phyloP scores from a whole-genome alignment of 805 yeast genomes.

The Jamesozyma lodderae region DNA sequence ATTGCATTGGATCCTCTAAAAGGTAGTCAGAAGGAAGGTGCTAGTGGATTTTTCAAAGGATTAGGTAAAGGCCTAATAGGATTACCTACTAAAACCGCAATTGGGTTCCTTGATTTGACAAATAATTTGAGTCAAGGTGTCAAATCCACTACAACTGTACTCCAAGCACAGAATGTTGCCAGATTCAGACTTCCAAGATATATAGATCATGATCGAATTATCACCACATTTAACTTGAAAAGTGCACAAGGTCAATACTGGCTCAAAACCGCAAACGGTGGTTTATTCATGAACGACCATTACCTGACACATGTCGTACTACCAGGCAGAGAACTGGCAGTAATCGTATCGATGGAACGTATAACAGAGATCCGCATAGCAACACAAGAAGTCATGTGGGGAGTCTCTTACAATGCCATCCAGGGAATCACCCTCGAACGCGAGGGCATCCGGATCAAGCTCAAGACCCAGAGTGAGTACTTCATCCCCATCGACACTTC shows the following conservation, averaged over 20 bases:
- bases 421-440: slow-evolving; percentile 66
- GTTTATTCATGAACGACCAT: slow-evolving; percentile 57
- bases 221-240: slow-evolving; percentile 66
- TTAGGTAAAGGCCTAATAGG: slow-evolving; percentile 93
- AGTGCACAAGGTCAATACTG: slow-evolving; percentile 94
- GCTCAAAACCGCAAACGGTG: slow-evolving; percentile 79
- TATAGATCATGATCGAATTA: slow-evolving; percentile 57
- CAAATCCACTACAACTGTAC: slow-evolving; percentile 81
- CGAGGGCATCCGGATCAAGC: slow-evolving; percentile 65
- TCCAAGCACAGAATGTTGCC: slow-evolving; percentile 68
- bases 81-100: slow-evolving; percentile 91
- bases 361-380: slow-evolving; percentile 62
- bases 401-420: slow-evolving; percentile 52
- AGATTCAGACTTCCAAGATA: slow-evolving; percentile 78
- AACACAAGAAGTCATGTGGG: slow-evolving; percentile 60
- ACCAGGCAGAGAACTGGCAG: slow-evolving; percentile 71
- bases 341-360: slow-evolving; percentile 63
- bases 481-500: slow-evolving; percentile 76
- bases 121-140: slow-evolving; percentile 91
- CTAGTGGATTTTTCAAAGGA: slow-evolving; percentile 88
- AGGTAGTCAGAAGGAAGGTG: slow-evolving; percentile 84
- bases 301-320: slow-evolving; percentile 81
- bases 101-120: slow-evolving; percentile 88
- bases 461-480: slow-evolving; percentile 51
- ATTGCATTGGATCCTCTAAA: slow-evolving; percentile 83